Evolutionary conservation across 192 early-diverging fungal genomes (phyloP), one percentile per base, ranked within the genome.

Genomic region (Diversispora epigaea): DNA sequence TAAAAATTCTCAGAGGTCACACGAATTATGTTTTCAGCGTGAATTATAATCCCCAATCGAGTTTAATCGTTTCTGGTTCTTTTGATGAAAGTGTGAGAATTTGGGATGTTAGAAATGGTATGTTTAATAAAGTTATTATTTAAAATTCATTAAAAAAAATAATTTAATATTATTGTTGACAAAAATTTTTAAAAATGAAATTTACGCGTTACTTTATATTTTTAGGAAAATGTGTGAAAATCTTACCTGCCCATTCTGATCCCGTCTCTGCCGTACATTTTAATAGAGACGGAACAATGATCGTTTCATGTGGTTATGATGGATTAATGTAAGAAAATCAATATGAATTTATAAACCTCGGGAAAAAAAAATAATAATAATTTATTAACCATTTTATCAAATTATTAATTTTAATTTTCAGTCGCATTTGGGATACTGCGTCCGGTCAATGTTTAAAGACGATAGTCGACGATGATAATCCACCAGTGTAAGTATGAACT

Each of bases 371-470:
- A 15, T 6, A 9, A 17, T 21, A 4, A 3, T 12, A 14, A 25
- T 45, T 69, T 10, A 9, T 41, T 12, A 11, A 25, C 10, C n/a
- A n/a, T n/a, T n/a, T n/a, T n/a, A n/a, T n/a, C n/a, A 45, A 43
- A 25, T 3, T 71, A 2, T 71, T 76, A 63, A 60, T 55, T 72
- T 50, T 12, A 40, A 17, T 50, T 54, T 67, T 5, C 71, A 95
- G 94, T 66, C 95, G 98, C 25, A 97, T 99, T 70, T 99, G 98
- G 98, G 98, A 99, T 80, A 94, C 94, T 40, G 89, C 91, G 49
- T 94, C 96, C n/a, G 97, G 98, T 47, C 94, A 98, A 80, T 98
- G 96, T 77, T 88, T 98, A 11, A 98, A 97, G 80, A 99, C 98
- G 4, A 82, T 99, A 39, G 91, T 99, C 17, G 94, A 96, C 79